These are phyloP conservation scores for Rhizopogon vulgaris DNA, from an alignment of 768 basidiomycete species.

Conservation along the genomic window DNA sequence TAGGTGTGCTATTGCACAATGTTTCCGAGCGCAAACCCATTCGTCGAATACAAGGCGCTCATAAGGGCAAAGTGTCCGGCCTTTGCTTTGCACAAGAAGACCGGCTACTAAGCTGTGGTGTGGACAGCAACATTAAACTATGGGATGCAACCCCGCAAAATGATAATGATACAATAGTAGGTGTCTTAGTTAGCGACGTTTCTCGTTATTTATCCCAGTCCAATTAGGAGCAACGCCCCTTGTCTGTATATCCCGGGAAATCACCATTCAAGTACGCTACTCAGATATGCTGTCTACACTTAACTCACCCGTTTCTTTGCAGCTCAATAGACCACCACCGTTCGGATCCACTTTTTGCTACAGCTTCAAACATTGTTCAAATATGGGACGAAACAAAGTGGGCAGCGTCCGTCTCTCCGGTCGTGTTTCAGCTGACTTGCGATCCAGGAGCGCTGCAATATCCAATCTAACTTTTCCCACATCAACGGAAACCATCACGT, in stretches of 20 bases:
- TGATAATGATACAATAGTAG: slow-evolving; percentile 34
- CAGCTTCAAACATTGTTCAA: slow-evolving; percentile 89
- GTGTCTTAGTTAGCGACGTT: slow-evolving; percentile 3
- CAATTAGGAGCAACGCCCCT: slow-evolving; percentile 43
- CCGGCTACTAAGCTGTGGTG: slow-evolving; percentile 70
- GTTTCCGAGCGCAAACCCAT: slow-evolving; percentile 52
- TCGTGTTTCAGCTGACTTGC: slow-evolving; percentile 2
- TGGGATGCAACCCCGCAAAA: slow-evolving; percentile 51
- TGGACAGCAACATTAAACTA: slow-evolving; percentile 76
- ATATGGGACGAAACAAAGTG: slow-evolving; percentile 98
- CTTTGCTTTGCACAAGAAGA: slow-evolving; percentile 65
- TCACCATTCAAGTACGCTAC: slow-evolving; percentile 75
- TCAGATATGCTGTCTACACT: background rate
- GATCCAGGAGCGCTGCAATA: slow-evolving; percentile 67
- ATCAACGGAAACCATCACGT: slow-evolving; percentile 82
- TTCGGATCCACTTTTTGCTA: slow-evolving; percentile 84
- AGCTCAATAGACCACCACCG: slow-evolving; percentile 95
- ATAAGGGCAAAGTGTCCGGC: slow-evolving; percentile 83
- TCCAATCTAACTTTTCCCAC: slow-evolving; percentile 85
- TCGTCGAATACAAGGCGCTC: slow-evolving; percentile 59
- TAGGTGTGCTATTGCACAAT: slow-evolving; percentile 85
- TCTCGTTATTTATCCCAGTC: slow-evolving; percentile 8
- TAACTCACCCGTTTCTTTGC: background rate
- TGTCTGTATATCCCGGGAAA: slow-evolving; percentile 80
- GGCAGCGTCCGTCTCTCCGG: slow-evolving; percentile 12